These are phyloP conservation scores for Cardiospermum halicacabum DNA, from an alignment of 345 rosid species.

Conservation along the genomic window DNA sequence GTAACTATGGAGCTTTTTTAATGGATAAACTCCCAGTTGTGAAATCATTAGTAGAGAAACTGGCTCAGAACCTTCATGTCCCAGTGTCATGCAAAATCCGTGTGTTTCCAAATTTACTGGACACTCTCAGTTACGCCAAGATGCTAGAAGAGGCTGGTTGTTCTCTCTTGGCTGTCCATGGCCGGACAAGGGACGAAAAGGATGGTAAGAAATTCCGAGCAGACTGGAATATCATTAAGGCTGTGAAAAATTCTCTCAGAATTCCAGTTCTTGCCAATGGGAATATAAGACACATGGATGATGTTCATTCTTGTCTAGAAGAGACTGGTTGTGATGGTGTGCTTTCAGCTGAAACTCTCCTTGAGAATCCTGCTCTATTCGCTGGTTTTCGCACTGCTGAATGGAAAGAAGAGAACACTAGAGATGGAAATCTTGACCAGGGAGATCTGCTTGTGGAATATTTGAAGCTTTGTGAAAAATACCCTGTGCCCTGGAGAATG, in stretches of 20 bases:
- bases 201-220: slow-evolving; percentile 84
- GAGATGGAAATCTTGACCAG: slow-evolving; percentile 69
- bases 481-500: slow-evolving; percentile 95
- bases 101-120: slow-evolving; percentile 63
- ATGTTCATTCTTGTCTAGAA: slow-evolving; percentile 54
- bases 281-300: slow-evolving; percentile 77
- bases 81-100: slow-evolving; percentile 95
- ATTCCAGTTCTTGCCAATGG: slow-evolving; percentile 97
- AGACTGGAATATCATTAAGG: slow-evolving; percentile 74
- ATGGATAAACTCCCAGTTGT: slow-evolving; percentile 95
- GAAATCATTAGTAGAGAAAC: slow-evolving; percentile 74
- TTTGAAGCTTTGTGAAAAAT: slow-evolving; percentile 74
- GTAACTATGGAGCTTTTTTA: slow-evolving; percentile 88
- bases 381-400: slow-evolving; percentile 74
- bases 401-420: slow-evolving; percentile 40
- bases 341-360: slow-evolving; percentile 93
- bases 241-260: slow-evolving; percentile 59
- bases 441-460: slow-evolving; percentile 69
- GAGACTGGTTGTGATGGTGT: slow-evolving; percentile 88
- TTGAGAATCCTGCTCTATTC: slow-evolving; percentile 89
- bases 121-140: slow-evolving; percentile 74
- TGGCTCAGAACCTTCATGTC: slow-evolving; percentile 53
- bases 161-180: slow-evolving; percentile 86
- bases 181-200: slow-evolving; percentile 81
- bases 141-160: slow-evolving; percentile 98